Base-by-base conservation (phyloP, 805 yeast species). In the Lachancea sp. region DNA sequence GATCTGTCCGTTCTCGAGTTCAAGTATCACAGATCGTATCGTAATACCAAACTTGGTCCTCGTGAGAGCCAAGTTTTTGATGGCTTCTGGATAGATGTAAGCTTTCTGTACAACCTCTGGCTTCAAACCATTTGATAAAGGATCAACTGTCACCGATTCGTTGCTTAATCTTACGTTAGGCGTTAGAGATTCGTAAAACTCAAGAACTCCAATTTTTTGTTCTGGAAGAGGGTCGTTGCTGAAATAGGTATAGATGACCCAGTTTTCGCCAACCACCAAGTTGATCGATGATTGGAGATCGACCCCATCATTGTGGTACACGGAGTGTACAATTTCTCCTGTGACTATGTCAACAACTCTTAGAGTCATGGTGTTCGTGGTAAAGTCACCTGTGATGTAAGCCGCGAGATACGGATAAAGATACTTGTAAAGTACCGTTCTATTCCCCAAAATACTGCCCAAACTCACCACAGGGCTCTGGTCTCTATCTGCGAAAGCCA, bases 351-450 rank as follows among this genome's bases (percentile, higher is more conserved):
- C 93, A 29, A 88, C 47, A 3, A 91, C 58, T 48, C 77, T 70
- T 12, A 86, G 51, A 11, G 60, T 66, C 30, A 88, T 54, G 0
- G 54, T 48, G 1, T 57, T 49, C 0, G 61, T 57, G 2, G 50
- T 54, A 2, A 53, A 45, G 38, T 70, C 57, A 18, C 62, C 53
- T 0, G 81, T 66, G 2, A 81, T 73, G 17, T 80, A 69, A 1
- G 78, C 73, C 1, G 82, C 69, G 17, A 77, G 48, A 55, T 85
- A 79, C 17, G 95, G 95, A 56, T 85, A 74, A 48, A 90, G 66
- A 60, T 84, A 90, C 63, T 91, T 93, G 75, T 90, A 88, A 33
- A 88, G 65, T 1, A 87, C 91, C 1, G 81, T 71, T 58, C 87
- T 75, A 53, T 84, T 81, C 17, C 82, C 81, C 25, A 85, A 65